phyloP scores from a whole-genome alignment of 148 eudicot genomes.

The Simmondsia chinensis region DNA sequence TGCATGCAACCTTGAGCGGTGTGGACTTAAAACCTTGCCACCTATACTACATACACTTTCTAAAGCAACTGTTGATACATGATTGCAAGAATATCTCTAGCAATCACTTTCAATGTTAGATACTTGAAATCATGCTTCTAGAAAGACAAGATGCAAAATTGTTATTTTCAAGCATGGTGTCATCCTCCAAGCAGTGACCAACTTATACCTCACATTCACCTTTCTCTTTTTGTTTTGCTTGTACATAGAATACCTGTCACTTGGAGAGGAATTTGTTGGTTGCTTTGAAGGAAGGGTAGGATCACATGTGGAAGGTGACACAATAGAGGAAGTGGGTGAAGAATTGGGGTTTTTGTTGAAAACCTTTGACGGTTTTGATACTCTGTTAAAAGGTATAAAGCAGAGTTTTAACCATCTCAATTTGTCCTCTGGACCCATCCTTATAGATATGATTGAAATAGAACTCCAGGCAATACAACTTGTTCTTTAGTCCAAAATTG shows the following conservation, averaged over 20 bases:
- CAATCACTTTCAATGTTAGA: constrained; percentile 1
- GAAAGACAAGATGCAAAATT: not conserved
- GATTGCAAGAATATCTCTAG: constrained; percentile 7
- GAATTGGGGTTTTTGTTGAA: not conserved
- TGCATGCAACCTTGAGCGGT: not conserved
- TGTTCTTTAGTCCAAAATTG: constrained; percentile 8
- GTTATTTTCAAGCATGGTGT: not conserved
- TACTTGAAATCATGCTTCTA: not conserved
- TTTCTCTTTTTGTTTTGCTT: constrained; percentile 4
- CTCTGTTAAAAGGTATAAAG: not conserved
- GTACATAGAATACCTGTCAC: not conserved
- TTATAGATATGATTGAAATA: not conserved
- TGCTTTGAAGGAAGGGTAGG: not conserved
- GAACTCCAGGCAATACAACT: constrained; percentile 2
- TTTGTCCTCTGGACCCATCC: not conserved
- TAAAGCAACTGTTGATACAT: constrained; percentile 7
- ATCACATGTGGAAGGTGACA: not conserved
- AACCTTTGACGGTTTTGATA: not conserved
- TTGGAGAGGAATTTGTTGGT: not conserved
- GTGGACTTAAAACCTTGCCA: constrained; percentile 7
- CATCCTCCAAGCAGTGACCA: constrained; percentile 4
- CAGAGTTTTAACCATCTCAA: not conserved
- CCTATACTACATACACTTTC: constrained; percentile 6
- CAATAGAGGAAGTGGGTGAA: not conserved
- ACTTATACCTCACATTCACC: constrained; percentile 1